Evolutionary conservation across 495 filamentous ascomycete species (phyloP), one percentile per base, ranked within the genome.

Genomic region (Penicillium verhagenii): DNA sequence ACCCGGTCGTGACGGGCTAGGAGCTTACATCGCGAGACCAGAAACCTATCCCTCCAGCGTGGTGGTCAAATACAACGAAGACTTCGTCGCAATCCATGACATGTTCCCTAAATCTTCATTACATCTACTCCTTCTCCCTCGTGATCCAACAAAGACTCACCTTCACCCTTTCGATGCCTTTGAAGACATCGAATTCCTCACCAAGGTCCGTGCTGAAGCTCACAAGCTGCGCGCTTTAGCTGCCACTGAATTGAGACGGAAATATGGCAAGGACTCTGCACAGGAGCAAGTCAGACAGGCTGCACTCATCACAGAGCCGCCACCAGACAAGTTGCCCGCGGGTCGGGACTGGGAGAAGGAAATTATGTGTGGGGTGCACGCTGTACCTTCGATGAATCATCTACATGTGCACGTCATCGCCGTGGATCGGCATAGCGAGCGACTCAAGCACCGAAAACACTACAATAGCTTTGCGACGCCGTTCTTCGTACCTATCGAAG

Each of bases 341-440:
- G 91, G 91, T 1, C 75, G 92, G 18, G 84, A 96, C 66, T 98
- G 90, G 88, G 74, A 79, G 35, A 67, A 68, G n/a, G 90, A 94
- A 23, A 78, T 97, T 50, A 79, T 84, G 38, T 79, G 84, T 14
- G 94, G 94, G 19, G 75, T 96, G 0, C 94, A 98, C 72, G 88
- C 89, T 2, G 79, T 84, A 51, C 94, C 94, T n/a, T 88, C 83
- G 18, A 96, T 98, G 94, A 86, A 83, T 50, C 90, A 97, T 71
- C 69, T 98, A 50, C 94, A 98, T 69, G 78, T 98, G 16, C 94
- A 98, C 71, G 83, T 98, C 31, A 67, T 98, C 26, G 85, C 86
- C 16, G 71, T 77, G 26, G 94, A 98, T 68, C 80, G 86, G 66
- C 72, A 81, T 50, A 89, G 85, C 40, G 80, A 85, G 28, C 78